Percentiles rank a stretch among this genome's conserved stretches.
phyloP scores from a whole-genome alignment of 139 green algal genomes.

The Medakamo hakoo region DNA sequence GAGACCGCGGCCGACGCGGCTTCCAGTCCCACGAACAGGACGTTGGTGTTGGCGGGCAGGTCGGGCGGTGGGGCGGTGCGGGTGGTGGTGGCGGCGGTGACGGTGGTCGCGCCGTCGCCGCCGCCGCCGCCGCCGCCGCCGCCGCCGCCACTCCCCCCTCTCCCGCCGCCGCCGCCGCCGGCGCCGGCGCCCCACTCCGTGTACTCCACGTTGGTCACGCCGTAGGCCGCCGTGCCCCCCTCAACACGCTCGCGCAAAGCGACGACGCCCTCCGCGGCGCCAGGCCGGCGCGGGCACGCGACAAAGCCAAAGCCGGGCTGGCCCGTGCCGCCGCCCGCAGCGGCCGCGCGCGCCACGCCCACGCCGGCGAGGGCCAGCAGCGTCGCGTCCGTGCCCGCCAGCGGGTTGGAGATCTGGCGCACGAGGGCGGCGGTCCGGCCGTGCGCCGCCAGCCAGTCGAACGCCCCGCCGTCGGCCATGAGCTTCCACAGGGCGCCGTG shows the following conservation, averaged over 20 bases:
- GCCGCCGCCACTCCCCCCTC: no score
- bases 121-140: slow-evolving; percentile 67
- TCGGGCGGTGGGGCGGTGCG: no score
- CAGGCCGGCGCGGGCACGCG: slow-evolving; percentile 76
- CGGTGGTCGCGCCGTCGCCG: slow-evolving; percentile 14
- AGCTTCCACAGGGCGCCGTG: slow-evolving; percentile 99
- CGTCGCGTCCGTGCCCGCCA: slow-evolving; percentile 86
- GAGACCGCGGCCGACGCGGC: slow-evolving; percentile 5
- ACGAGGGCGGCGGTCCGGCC: slow-evolving; percentile 52
- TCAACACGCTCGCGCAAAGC: slow-evolving; percentile 92
- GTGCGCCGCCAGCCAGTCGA: slow-evolving; percentile 52
- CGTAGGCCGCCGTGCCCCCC: slow-evolving; percentile 53
- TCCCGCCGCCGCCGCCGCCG: slow-evolving; percentile 47
- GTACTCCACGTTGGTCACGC: slow-evolving; percentile 95
- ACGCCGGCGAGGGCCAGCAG: slow-evolving; percentile 81
- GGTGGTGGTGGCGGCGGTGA: background rate
- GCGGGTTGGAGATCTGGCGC: slow-evolving; percentile 92
- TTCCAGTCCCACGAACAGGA: slow-evolving; percentile 76
- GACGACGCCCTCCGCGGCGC: slow-evolving; percentile 76
- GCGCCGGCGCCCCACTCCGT: slow-evolving; percentile 90
- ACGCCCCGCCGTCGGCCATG: slow-evolving; percentile 81
- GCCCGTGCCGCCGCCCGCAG: no score
- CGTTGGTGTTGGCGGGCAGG: slow-evolving; percentile 97
- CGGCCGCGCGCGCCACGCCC: slow-evolving; percentile 34
- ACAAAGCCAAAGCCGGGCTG: slow-evolving; percentile 93